A percentile compares a stretch with the other conserved stretches of the same genome.
Conservation (phyloP, 306 rosid species). For the Aeschynomene evenia region DNA sequence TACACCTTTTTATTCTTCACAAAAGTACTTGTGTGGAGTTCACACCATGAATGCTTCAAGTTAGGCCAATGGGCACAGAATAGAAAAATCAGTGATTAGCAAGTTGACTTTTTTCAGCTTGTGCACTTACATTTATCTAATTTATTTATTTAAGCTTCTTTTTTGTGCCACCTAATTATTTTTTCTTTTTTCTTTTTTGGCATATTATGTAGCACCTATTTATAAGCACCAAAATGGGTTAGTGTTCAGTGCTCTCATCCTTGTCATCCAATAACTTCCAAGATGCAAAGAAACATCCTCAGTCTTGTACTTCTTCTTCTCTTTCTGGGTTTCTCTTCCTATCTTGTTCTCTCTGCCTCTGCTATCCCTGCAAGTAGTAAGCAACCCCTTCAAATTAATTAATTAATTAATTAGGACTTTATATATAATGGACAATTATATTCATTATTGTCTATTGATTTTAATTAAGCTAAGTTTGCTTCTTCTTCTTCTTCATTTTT, state of each 20-base stretch:
- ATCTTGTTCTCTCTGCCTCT: conserved; percentile 22
- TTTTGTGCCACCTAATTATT: conserved; percentile 19
- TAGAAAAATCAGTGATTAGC: conserved; percentile 4
- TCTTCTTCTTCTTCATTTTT: neutral
- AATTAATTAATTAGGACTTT: too few relatives aligned
- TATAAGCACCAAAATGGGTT: conserved; percentile 18
- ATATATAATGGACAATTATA: neutral
- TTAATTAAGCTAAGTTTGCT: too few relatives aligned
- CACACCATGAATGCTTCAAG: conserved; percentile 18
- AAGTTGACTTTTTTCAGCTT: conserved; percentile 40
- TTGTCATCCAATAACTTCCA: conserved; percentile 19
- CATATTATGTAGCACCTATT: conserved; percentile 22
- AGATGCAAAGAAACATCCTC: conserved; percentile 31
- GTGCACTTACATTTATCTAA: neutral
- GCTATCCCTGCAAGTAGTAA: conserved; percentile 40
- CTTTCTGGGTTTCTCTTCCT: conserved; percentile 21
- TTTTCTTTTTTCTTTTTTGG: conserved; percentile 7
- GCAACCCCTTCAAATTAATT: neutral
- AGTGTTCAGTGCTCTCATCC: conserved; percentile 13
- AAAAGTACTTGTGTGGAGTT: neutral
- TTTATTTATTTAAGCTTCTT: neutral
- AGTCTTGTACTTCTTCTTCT: conserved; percentile 8
- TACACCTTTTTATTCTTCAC: neutral
- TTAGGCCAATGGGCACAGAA: conserved; percentile 35
- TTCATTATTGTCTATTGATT: neutral